phyloP scores from a whole-genome alignment of 441 rosid species.

The Populus trichocarpa region DNA sequence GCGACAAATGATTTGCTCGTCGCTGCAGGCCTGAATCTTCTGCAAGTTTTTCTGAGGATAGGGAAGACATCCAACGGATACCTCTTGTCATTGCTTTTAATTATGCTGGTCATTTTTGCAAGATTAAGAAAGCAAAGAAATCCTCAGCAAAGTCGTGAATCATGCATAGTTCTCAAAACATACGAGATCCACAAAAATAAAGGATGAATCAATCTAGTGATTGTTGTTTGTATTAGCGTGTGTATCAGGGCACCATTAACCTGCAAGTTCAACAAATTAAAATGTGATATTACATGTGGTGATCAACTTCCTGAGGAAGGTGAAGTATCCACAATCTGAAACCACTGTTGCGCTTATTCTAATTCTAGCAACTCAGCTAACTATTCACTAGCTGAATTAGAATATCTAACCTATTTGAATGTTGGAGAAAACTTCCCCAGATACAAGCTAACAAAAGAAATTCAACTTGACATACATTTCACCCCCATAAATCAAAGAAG shows the following conservation, averaged over 20 bases:
- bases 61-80: not conserved
- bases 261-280: not conserved
- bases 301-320: not conserved
- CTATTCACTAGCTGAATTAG: conserved; percentile 8
- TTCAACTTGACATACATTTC: conserved; percentile 6
- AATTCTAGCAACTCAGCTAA: conserved; percentile 20
- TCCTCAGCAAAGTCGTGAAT: not conserved
- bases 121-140: not conserved
- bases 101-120: not conserved
- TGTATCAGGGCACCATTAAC: not conserved
- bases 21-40: not conserved
- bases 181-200: not conserved
- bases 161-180: not conserved
- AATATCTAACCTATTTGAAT: conserved; percentile 11
- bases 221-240: not conserved
- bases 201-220: not conserved
- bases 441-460: not conserved
- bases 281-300: not conserved
- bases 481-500: conserved; percentile 1
- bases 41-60: not conserved
- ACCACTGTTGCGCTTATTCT: not conserved
- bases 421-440: conserved; percentile 2
- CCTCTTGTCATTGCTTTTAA: not conserved
- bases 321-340: not conserved
- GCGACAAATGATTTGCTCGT: not conserved